Base-by-base conservation (phyloP, 2,329 filamentous ascomycete species). In the Nemania diffusa region DNA sequence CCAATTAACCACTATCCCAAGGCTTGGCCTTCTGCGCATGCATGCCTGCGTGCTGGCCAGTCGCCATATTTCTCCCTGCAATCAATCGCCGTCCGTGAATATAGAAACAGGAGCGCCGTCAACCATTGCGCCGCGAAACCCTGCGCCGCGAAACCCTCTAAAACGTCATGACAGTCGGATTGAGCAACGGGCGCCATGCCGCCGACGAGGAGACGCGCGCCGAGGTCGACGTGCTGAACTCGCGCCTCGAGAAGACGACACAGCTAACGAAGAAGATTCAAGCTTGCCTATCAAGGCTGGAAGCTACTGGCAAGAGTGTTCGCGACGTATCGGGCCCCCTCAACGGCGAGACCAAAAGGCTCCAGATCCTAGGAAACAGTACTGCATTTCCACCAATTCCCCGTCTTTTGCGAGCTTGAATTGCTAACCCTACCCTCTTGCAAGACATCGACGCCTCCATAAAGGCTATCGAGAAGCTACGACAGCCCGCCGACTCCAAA, bases 241-340 rank as follows among this genome's bases (percentile, higher is more conserved):
- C 89, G 61, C 85, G 89, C 44, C 88, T 98, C 69, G 93, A 97
- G 74, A 98, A 97, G 86, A 97, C 97, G 73, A 91, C 94, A 67
- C 89, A 93, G 76, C 87, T 98, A 78, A 97, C 94, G 34, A 97
- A 96, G 83, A 97, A 97, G 84, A 97, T 99, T 63, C 92, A 97
- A 80, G 91, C 92, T 29, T 97, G 93, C 58, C 86, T 97, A 72
- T 88, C 89, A 42, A 88, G 94, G 63, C 85, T 99, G 37, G 94
- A 98, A 74, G 89, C 91, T 42, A 97, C 93, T 60, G 96, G 95
- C 20, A 93, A 94, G 81, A 94, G 92, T 67, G 94, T 98, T 22
- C 91, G 93, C 75, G 93, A 97, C 76, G 94, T 97, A 11, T 94
- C 97, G 63, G 93, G 93, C 0, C 96, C 96, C 8, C 91, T 99